Conservation (phyloP, 805 yeast genomes). For the Monosporozyma servazzii region DNA sequence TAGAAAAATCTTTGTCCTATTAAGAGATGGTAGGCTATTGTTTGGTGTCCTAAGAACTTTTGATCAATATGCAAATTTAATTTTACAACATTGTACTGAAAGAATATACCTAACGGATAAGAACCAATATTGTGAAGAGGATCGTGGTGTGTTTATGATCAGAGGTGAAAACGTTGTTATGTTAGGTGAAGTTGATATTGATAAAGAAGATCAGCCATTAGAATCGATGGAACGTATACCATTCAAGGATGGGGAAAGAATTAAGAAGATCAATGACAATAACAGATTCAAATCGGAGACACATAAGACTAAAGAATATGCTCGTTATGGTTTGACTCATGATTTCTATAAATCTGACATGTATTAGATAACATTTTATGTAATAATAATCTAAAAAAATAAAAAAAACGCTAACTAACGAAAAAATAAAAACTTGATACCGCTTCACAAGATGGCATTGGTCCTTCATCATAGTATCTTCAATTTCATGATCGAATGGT, state of each 20-base stretch:
- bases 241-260: slow-evolving; percentile 50
- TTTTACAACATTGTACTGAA: slow-evolving; percentile 83
- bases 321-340: slow-evolving; percentile 46
- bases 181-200: slow-evolving; percentile 89
- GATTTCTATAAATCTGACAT: slow-evolving; percentile 49
- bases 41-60: slow-evolving; percentile 89
- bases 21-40: slow-evolving; percentile 82
- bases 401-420: not conserved
- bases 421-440: no score
- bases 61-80: slow-evolving; percentile 90
- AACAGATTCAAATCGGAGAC: slow-evolving; percentile 35
- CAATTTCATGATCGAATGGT: no score
- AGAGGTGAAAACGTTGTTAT: slow-evolving; percentile 95
- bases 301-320: slow-evolving; percentile 39
- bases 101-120: slow-evolving; percentile 58
- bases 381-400: not conserved
- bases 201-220: slow-evolving; percentile 66
- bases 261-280: slow-evolving; percentile 27
- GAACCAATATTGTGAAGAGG: slow-evolving; percentile 60
- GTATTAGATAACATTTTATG: slow-evolving; percentile 29
- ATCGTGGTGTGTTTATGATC: slow-evolving; percentile 73
- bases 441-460: not conserved
- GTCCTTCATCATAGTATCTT: no score
- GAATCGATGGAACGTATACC: slow-evolving; percentile 47
- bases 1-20: slow-evolving; percentile 67